Percentiles rank a stretch among this genome's conserved stretches.
These are phyloP conservation scores for Carallia brachiata DNA, from an alignment of 345 rosid genomes.

Conservation along the genomic window DNA sequence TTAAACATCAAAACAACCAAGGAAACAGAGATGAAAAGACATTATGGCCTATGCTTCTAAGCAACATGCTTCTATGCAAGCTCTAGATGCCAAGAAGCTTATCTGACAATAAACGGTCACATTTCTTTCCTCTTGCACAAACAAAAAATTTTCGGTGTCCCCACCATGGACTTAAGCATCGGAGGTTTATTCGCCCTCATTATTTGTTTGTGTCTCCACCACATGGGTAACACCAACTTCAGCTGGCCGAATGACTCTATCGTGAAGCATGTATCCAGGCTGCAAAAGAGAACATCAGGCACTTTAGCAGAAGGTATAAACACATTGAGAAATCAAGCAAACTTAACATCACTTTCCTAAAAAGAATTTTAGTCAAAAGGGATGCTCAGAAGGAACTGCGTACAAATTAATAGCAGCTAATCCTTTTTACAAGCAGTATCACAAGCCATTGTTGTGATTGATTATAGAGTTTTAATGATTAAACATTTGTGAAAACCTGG, in stretches of 20 bases:
- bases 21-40: not conserved
- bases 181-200: conserved; percentile 20
- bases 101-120: conserved; percentile 13
- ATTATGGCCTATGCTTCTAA: not conserved
- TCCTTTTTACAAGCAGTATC: too few species aligned
- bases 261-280: conserved; percentile 75
- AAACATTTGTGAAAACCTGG: too few species aligned
- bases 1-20: not conserved
- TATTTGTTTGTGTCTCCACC: conserved; percentile 32
- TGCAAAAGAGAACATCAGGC: conserved; percentile 27
- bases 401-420: too few species aligned
- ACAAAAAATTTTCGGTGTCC: conserved; percentile 16
- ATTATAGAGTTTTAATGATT: too few species aligned
- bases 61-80: not conserved
- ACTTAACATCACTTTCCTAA: too few species aligned
- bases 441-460: too few species aligned
- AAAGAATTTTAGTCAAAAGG: too few species aligned
- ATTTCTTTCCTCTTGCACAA: not conserved
- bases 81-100: not conserved
- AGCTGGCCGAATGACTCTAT: conserved; percentile 87
- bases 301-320: too few species aligned
- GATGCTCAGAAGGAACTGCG: too few species aligned
- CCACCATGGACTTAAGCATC: conserved; percentile 32
- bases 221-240: conserved; percentile 86
- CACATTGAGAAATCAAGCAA: too few species aligned